Evolutionary conservation across 2,329 filamentous ascomycete genomes (phyloP), one percentile per base, ranked within the genome.

Genomic region (Cercospora nicotianae): DNA sequence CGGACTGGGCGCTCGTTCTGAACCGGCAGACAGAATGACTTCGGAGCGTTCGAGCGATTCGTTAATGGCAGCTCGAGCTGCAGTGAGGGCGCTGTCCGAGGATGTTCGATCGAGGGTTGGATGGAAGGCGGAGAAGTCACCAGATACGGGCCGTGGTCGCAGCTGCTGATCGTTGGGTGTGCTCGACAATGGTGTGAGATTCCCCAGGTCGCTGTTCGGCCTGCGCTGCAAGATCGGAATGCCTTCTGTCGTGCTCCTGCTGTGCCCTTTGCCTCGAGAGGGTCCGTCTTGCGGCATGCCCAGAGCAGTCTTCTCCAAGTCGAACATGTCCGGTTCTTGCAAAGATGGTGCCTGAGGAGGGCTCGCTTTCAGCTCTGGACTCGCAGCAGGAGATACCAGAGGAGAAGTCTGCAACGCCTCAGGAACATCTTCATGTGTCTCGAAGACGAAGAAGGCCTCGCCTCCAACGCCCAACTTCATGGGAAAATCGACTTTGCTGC

Each of bases 401-500:
- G 95, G 95, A 59, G 94, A 98, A 1, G 95, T 99, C 81, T 98
- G 95, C 77, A 98, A 83, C 66, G 91, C 92, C 79, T 92, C 91
- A n/a, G 95, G 95, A 67, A 99, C 95, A 75, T 89, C 90, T 73
- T 94, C 92, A 63, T 90, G 91, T 8, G 95, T 99, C 82, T 98
- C 93, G 77, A 99, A 98, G 71, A 99, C 93, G 80, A 99, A 99
- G 82, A 99, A 99, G 28, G 95, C 95, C 83, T 99, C 95, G 72
- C 95, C 95, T 63, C 93, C 95, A 79, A 99, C 95, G 55, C 95
- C 95, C 20, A 99, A 86, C 82, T 99, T 99, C 95, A 99, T 99
- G 58, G 95, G 89, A 83, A 96, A 97, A 73, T 95, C 86, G 79
- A 97, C 93, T 81, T 95, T 96, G 69, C 87, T 83, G 76, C 92